Base-by-base conservation (phyloP, 192 early-diverging fungal species). In the Coemansia sp. region DNA sequence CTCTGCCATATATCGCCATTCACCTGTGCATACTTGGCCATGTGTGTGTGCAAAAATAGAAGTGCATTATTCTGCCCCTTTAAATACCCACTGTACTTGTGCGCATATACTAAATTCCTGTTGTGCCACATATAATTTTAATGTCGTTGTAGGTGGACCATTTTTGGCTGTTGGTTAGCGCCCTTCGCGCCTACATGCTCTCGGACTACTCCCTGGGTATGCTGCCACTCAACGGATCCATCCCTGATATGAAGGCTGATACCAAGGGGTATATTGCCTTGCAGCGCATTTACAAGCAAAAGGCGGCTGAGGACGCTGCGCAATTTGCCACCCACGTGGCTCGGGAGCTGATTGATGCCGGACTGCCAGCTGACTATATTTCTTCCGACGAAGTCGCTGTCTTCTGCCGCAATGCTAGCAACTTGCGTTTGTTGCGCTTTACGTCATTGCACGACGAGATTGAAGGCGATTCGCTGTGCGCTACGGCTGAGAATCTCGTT, bases 161-260 rank as follows among this genome's bases (percentile, higher is more conserved):
- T 63, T 98, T 98, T 70, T 98, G 97, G 97, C 86, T 97, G 27
- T 76, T 95, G 58, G 87, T 86, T 1, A 82, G 87, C 31, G 95
- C 95, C 1, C 76, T 94, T 19, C 80, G 87, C 53, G 87, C 93
- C 21, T 98, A 96, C 81, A 85, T 94, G 11, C 80, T 38, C 31
- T 70, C 85, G 27, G 86, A 89, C 46, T 89, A 94, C 66, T 84
- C 89, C 2, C 64, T 82, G 23, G 92, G 93, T 5, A 74, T 77
- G 48, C 84, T 99, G 32, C 97, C 97, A 1, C 74, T 95, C 14
- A 86, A 92, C 2, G 97, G 97, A 6, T 77, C 82, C 23, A 87
- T 99, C 21, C 96, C 97, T 0, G 97, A 99, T 77, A 99, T 99
- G 97, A 98, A 99, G 75, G 87, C 97, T 6, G 93, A 99, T 70